Percentiles rank a stretch among this genome's conserved stretches.
These are phyloP conservation scores for Cyclaneusma minus DNA, from an alignment of 2,329 filamentous ascomycete species.

Conservation along the genomic window DNA sequence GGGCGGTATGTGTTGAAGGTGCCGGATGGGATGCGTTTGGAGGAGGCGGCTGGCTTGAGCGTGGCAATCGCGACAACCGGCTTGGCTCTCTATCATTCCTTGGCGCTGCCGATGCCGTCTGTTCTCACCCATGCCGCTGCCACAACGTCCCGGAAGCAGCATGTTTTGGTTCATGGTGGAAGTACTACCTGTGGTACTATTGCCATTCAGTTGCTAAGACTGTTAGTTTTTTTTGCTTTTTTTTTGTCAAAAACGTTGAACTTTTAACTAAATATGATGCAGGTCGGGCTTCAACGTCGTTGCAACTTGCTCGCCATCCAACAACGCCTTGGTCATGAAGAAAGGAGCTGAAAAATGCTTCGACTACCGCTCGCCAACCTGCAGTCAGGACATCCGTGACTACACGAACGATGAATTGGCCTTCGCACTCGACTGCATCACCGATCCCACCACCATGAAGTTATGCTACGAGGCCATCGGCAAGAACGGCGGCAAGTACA, in stretches of 20 bases:
- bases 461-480: conserved; percentile 24
- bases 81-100: conserved; percentile 16
- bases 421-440: conserved; percentile 27
- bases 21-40: conserved; percentile 12
- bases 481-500: conserved; percentile 22
- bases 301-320: conserved; percentile 27
- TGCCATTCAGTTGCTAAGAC: conserved; percentile 25
- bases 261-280: no score
- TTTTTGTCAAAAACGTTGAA: no score
- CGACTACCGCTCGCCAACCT: conserved; percentile 22
- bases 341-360: conserved; percentile 28
- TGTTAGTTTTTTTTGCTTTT: no score
- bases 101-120: conserved; percentile 12
- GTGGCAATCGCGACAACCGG: conserved; percentile 14
- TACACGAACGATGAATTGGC: conserved; percentile 23
- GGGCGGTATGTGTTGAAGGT: conserved; percentile 12
- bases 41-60: conserved; percentile 13
- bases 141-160: conserved; percentile 6
- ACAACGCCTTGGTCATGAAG: conserved; percentile 21
- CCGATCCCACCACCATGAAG: conserved; percentile 17
- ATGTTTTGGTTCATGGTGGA: conserved; percentile 27
- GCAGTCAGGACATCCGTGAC: conserved; percentile 12
- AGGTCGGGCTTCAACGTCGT: conserved; percentile 23
- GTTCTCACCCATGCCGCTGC: conserved; percentile 8
- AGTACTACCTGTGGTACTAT: conserved; percentile 23